Evolutionary conservation across 1,139 yeast genomes (phyloP), one percentile per base, ranked within the genome.

Genomic region (Kodamaea anthophila): DNA sequence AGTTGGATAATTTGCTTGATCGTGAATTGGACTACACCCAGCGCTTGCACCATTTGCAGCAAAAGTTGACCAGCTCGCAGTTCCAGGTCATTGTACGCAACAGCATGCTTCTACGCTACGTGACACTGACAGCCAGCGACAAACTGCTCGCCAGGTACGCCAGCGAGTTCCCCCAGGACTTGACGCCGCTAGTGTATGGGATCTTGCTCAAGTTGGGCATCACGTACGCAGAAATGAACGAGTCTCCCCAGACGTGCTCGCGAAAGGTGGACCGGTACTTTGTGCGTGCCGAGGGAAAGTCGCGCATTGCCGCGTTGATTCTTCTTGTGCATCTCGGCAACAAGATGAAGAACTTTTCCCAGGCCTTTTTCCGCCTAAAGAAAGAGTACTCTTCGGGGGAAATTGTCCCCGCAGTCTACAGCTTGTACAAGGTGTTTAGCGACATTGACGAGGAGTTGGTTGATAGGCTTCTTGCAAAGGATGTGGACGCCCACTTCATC

Each of bases 61-160:
- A 49, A 29, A 71, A 65, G 44, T 55, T 74, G 34, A 67, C 75
- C 8, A 47, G 51, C 24, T 53, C 59, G 11, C 80, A 74, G 49
- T 53, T 53, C 35, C 59, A 51, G 34, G 45, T 51, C 4, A 42
- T 74, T 26, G 41, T 61, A 27, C 63, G 68, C 44, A 74, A 74
- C 41, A 65, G 65, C 39, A 43, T 68, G 24, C 44, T 67, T 23
- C 55, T 73, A 36, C 58, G 59, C 15, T 65, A 50, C 41, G 50
- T 57, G 23, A 45, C 67, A 3, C 65, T 66, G 18, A 66, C 67
- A 9, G 48, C 63, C 28, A 43, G 60, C 8, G 43, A 43, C 6
- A 28, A 37, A 9, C 51, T 47, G 21, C 31, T 53, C 16, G 28
- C 32, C 4, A 36, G 46, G 19, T 59, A 51, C 33, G 28, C 49